phyloP scores from a whole-genome alignment of 805 yeast species.

The Candida easanensis region DNA sequence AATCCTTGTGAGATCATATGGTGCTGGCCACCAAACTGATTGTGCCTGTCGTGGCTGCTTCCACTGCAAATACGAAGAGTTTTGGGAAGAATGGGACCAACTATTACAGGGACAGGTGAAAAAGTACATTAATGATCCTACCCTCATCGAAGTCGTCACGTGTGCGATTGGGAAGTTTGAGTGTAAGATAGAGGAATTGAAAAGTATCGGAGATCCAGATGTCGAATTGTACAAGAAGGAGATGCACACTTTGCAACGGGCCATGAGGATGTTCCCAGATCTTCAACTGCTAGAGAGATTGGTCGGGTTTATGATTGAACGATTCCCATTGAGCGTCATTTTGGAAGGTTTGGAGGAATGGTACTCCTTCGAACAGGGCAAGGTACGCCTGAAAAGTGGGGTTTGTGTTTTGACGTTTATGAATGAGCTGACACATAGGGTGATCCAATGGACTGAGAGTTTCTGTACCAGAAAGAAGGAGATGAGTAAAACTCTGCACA shows the following conservation, averaged over 20 bases:
- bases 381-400: not conserved
- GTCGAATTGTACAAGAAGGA: not conserved
- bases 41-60: slow-evolving; percentile 6
- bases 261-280: not conserved
- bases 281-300: not conserved
- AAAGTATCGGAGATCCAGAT: not conserved
- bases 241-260: not conserved
- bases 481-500: not conserved
- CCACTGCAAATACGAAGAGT: slow-evolving; percentile 2
- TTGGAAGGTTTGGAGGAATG: not conserved
- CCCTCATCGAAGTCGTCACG: not conserved
- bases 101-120: not conserved
- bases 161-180: not conserved
- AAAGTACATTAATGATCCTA: not conserved
- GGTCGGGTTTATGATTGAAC: not conserved
- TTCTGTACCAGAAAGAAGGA: not conserved
- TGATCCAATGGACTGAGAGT: not conserved
- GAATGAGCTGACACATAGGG: slow-evolving; percentile 3
- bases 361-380: not conserved
- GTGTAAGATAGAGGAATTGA: not conserved
- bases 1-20: slow-evolving; percentile 1
- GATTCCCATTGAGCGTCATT: not conserved
- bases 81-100: slow-evolving; percentile 7
- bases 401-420: slow-evolving; percentile 2
- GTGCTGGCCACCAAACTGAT: slow-evolving; percentile 5